phyloP scores from a whole-genome alignment of 1,139 yeast genomes.

The Yamadazyma dendronema region DNA sequence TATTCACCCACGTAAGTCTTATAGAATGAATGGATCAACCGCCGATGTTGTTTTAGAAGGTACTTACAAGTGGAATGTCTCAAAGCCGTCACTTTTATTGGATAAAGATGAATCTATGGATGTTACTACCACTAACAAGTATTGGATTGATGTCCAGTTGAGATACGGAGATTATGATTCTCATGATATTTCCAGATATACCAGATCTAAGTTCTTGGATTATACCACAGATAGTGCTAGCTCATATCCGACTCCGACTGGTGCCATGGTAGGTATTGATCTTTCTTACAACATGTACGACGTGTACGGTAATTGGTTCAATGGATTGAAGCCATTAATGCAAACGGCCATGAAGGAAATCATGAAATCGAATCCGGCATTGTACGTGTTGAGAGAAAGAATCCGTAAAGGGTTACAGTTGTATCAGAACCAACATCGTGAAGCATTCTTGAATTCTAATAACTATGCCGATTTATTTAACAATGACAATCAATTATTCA shows the following conservation, averaged over 20 bases:
- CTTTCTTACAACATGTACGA: conserved; percentile 95
- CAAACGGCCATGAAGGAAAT: conserved; percentile 92
- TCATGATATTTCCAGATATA: conserved; percentile 92
- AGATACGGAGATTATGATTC: conserved; percentile 98
- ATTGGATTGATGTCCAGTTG: conserved; percentile 94
- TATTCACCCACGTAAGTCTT: conserved; percentile 95
- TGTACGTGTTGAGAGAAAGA: conserved; percentile 88
- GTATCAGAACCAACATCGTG: conserved; percentile 91
- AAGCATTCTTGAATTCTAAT: conserved; percentile 83
- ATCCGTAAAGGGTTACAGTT: conserved; percentile 91
- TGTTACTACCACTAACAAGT: conserved; percentile 62
- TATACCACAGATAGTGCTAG: conserved; percentile 87
- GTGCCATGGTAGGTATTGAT: conserved; percentile 87
- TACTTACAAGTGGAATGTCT: conserved; percentile 79
- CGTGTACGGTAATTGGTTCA: conserved; percentile 97
- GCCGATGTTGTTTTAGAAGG: conserved; percentile 86
- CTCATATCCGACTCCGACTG: conserved; percentile 91
- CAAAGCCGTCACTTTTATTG: conserved; percentile 76
- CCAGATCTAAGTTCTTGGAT: conserved; percentile 88
- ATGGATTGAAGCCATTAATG: conserved; percentile 85
- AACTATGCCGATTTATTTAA: conserved; percentile 90
- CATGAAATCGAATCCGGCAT: conserved; percentile 93
- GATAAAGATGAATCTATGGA: conserved; percentile 55
- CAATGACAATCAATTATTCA: conserved; percentile 75
- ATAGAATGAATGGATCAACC: conserved; percentile 93